Evolutionary conservation across 2,329 filamentous ascomycete species (phyloP).

Genomic region (Arthrobotrys musiformis): DNA sequence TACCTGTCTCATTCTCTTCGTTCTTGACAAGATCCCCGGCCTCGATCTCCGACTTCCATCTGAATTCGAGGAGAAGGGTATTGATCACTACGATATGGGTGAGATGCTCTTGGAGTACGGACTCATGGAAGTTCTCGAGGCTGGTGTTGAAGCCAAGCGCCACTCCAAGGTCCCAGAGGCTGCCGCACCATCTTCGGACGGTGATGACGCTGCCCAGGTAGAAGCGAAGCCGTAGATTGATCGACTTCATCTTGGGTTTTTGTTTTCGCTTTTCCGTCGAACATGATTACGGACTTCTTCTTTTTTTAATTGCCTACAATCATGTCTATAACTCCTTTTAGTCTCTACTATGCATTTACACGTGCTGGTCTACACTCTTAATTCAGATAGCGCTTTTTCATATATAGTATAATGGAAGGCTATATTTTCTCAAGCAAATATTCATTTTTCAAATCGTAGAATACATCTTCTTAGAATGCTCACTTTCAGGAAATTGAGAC

Average conservation of each 20-base stretch:
- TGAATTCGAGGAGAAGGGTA: slow-evolving; percentile 68
- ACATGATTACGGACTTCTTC: slow-evolving; percentile 26
- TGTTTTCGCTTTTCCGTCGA: slow-evolving; percentile 2
- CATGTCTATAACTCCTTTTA: slow-evolving; percentile 14
- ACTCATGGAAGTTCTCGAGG: slow-evolving; percentile 49
- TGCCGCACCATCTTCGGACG: slow-evolving; percentile 34
- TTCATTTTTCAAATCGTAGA: too few species aligned
- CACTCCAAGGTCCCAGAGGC: slow-evolving; percentile 31
- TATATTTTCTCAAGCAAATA: too few species aligned
- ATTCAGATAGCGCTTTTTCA: not conserved
- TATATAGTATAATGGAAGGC: slow-evolving; percentile 12
- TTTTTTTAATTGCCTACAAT: slow-evolving; percentile 23
- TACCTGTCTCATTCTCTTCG: slow-evolving; percentile 67
- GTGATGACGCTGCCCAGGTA: slow-evolving; percentile 38
- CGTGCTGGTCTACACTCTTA: slow-evolving; percentile 10
- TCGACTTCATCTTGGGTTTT: slow-evolving; percentile 11
- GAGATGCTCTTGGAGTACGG: slow-evolving; percentile 56
- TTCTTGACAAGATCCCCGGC: slow-evolving; percentile 71
- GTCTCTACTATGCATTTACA: not conserved
- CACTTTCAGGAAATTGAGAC: too few species aligned
- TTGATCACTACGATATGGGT: slow-evolving; percentile 67
- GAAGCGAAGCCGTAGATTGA: slow-evolving; percentile 39
- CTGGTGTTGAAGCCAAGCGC: slow-evolving; percentile 46
- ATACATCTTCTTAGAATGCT: too few species aligned
- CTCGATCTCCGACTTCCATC: slow-evolving; percentile 69